A percentile compares a stretch with the other conserved stretches of the same genome.
Conservation (phyloP, 768 basidiomycete species). For the Serendipita sp. region DNA sequence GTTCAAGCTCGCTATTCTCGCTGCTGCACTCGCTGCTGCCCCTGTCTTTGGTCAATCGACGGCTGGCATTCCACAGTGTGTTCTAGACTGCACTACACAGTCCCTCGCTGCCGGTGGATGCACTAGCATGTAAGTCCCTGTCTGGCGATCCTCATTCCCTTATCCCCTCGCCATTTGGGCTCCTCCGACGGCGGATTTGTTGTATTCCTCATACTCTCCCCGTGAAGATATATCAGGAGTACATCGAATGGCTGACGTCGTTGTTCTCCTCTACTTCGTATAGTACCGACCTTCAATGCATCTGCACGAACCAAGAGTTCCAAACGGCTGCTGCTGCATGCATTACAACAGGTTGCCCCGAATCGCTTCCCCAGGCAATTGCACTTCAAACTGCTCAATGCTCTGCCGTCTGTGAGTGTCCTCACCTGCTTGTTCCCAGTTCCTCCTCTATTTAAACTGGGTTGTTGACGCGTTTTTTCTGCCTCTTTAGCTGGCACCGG, state of each 20-base stretch:
- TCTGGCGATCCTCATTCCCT: background rate
- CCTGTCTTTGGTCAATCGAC: background rate
- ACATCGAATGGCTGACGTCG: no score
- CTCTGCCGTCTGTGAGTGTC: slow-evolving; percentile 10
- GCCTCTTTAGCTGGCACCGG: no score
- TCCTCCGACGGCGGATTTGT: background rate
- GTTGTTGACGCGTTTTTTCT: no score
- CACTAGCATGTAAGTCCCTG: background rate
- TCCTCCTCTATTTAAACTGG: no score
- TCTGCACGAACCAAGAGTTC: slow-evolving; percentile 27
- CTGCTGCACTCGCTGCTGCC: background rate
- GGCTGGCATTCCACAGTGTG: background rate
- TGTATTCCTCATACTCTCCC: no score
- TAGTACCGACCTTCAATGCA: slow-evolving; percentile 27
- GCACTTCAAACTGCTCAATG: slow-evolving; percentile 23
- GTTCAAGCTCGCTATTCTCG: background rate
- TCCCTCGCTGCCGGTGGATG: slow-evolving; percentile 1
- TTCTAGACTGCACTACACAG: slow-evolving; percentile 1
- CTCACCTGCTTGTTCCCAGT: background rate
- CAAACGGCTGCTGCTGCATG: slow-evolving; percentile 22
- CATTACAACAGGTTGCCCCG: slow-evolving; percentile 22
- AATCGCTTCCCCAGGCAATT: slow-evolving; percentile 19
- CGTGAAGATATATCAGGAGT: no score
- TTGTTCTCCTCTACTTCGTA: background rate
- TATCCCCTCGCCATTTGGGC: background rate